phyloP scores from a whole-genome alignment of 495 filamentous ascomycete species.

The Trichoderma reesei region DNA sequence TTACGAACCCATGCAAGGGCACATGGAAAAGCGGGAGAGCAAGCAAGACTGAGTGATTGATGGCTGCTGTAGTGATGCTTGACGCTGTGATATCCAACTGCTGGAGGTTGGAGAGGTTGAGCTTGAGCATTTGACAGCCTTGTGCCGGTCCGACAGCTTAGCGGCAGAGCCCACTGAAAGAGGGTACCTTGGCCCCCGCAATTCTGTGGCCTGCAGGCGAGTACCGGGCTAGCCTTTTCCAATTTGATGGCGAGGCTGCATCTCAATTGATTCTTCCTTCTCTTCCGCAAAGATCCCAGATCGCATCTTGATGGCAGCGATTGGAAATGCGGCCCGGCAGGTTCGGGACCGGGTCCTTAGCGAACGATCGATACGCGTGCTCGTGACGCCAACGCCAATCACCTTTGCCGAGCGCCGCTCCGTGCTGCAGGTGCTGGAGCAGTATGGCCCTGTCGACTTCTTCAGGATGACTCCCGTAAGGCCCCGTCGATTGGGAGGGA shows the following conservation, averaged over 20 bases:
- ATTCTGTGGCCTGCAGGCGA: background rate
- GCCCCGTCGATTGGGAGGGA: conserved; percentile 11
- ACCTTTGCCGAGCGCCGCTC: conserved; percentile 62
- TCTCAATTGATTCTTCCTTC: background rate
- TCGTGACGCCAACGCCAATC: conserved; percentile 11
- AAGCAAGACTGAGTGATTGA: background rate
- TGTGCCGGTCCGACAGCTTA: conserved; percentile 1
- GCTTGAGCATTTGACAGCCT: background rate
- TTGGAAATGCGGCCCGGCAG: conserved; percentile 2
- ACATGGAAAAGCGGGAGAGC: background rate
- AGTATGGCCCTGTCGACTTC: conserved; percentile 64
- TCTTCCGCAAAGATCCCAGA: background rate
- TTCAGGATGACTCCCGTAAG: conserved; percentile 63
- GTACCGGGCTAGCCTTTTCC: background rate
- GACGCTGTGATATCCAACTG: background rate
- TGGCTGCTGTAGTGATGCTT: too few relatives aligned
- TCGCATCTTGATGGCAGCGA: background rate
- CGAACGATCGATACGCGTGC: conserved; percentile 1
- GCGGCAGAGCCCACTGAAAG: background rate
- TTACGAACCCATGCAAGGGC: background rate
- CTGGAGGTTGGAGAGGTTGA: background rate
- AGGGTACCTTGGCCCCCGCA: background rate
- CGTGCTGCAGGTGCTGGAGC: conserved; percentile 60
- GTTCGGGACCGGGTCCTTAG: background rate
- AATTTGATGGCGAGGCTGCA: background rate